Evolutionary conservation across 805 yeast genomes (phyloP).

Genomic region (Debaryomyces hansenii): DNA sequence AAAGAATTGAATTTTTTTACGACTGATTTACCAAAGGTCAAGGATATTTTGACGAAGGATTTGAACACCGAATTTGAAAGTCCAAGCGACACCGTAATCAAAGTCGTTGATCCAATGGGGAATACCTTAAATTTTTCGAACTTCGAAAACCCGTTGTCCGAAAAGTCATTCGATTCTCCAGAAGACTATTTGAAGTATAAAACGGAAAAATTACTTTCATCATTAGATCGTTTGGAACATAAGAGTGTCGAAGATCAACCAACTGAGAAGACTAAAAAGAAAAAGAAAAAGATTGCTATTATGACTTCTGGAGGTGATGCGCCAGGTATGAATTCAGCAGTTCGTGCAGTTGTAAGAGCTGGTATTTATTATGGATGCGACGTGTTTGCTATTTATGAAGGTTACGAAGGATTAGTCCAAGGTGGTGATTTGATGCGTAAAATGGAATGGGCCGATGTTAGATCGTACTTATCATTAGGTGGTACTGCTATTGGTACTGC

Average conservation of each 20-base stretch:
- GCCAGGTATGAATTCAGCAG: constrained; percentile 80
- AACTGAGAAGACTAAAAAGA: constrained; percentile 18
- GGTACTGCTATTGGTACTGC: constrained; percentile 84
- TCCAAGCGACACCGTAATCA: constrained; percentile 9
- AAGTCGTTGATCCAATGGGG: constrained; percentile 34
- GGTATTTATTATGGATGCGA: constrained; percentile 66
- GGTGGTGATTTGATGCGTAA: constrained; percentile 63
- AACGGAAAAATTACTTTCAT: constrained; percentile 7
- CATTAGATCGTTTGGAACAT: constrained; percentile 8
- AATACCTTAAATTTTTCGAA: constrained; percentile 29
- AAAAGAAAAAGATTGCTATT: constrained; percentile 59
- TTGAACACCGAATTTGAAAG: constrained; percentile 3
- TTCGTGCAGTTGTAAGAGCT: constrained; percentile 69
- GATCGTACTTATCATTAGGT: constrained; percentile 69
- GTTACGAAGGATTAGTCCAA: constrained; percentile 69
- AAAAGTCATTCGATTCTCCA: constrained; percentile 17
- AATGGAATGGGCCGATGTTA: constrained; percentile 72
- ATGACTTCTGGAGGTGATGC: constrained; percentile 86
- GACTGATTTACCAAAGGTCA: constrained; percentile 23
- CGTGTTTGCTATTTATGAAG: constrained; percentile 69
- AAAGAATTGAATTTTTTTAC: constrained; percentile 32
- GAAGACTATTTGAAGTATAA: constrained; percentile 26
- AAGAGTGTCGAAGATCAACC: background rate
- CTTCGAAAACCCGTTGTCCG: constrained; percentile 20
- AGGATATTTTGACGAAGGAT: constrained; percentile 13